phyloP scores from a whole-genome alignment of 1,284 basidiomycete species.

The Ceratorhiza oryzae-sativae region DNA sequence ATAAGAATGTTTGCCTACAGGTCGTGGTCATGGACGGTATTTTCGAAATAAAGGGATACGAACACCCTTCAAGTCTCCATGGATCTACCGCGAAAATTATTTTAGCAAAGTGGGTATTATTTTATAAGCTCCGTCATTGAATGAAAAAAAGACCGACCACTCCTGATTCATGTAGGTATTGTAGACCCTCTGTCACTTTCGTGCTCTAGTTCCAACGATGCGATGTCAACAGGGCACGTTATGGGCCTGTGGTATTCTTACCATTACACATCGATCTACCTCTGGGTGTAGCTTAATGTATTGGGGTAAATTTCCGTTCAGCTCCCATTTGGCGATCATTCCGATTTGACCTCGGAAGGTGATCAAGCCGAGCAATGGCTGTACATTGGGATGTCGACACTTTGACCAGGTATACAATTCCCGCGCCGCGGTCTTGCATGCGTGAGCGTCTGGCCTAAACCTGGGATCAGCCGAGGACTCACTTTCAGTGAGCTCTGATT shows the following conservation, averaged over 20 bases:
- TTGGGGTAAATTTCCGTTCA: not conserved
- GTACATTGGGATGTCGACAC: not conserved
- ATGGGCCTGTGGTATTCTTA: too few relatives aligned
- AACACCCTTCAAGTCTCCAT: slow-evolving; percentile 14
- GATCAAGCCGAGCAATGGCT: not conserved
- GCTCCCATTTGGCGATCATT: not conserved
- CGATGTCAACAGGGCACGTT: too few relatives aligned
- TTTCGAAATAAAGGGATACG: too few relatives aligned
- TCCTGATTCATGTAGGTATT: too few relatives aligned
- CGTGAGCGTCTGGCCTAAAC: too few relatives aligned
- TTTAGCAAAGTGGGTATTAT: too few relatives aligned
- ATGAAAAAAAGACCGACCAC: too few relatives aligned
- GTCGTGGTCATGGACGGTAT: not conserved
- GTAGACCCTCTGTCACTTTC: too few relatives aligned
- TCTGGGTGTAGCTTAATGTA: not conserved
- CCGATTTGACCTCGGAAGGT: not conserved
- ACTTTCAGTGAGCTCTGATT: too few relatives aligned
- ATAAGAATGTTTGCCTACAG: slow-evolving; percentile 5
- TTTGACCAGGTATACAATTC: not conserved
- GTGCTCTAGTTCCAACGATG: too few relatives aligned
- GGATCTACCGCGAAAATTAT: not conserved
- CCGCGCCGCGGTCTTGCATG: not conserved
- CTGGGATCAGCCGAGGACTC: too few relatives aligned
- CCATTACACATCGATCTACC: not conserved
- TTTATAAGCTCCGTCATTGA: too few relatives aligned